phyloP scores from a whole-genome alignment of 2,329 filamentous ascomycete genomes.

The Colletotrichum brevisporum region DNA sequence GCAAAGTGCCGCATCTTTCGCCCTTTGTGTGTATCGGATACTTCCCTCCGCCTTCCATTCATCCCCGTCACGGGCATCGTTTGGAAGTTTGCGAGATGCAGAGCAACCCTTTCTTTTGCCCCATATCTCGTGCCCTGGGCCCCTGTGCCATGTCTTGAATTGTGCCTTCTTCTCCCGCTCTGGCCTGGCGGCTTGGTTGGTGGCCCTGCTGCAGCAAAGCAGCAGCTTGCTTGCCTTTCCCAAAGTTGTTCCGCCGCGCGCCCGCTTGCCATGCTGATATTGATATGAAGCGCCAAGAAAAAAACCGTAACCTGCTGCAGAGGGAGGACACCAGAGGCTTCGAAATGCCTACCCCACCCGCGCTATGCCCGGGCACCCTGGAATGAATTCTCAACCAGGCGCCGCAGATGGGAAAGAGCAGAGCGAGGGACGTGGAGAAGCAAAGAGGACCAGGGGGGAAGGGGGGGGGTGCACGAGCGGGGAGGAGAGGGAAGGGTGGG shows the following conservation, averaged over 20 bases:
- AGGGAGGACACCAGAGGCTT: slow-evolving; percentile 14
- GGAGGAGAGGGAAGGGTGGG: neutral
- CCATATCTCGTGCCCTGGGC: no score
- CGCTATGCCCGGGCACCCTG: slow-evolving; percentile 16
- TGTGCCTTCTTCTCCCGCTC: no score
- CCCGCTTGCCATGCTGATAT: no score
- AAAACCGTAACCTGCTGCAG: neutral
- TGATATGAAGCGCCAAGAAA: slow-evolving; percentile 3
- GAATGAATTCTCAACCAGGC: slow-evolving; percentile 25
- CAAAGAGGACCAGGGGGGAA: neutral
- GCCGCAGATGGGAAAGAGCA: slow-evolving; percentile 24
- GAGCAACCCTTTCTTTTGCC: neutral
- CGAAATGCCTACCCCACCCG: slow-evolving; percentile 14
- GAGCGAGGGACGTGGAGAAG: slow-evolving; percentile 7
- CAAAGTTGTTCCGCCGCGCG: no score
- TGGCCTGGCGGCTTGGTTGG: no score
- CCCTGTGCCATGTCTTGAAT: no score
- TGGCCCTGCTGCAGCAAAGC: no score
- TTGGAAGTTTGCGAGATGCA: no score
- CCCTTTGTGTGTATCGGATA: no score
- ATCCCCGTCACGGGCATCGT: neutral
- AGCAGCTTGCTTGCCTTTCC: no score
- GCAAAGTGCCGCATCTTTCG: no score
- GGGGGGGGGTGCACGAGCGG: neutral
- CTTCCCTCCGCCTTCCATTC: neutral